Evolutionary conservation across 805 yeast genomes (phyloP).

Genomic region (Pichia insulana): DNA sequence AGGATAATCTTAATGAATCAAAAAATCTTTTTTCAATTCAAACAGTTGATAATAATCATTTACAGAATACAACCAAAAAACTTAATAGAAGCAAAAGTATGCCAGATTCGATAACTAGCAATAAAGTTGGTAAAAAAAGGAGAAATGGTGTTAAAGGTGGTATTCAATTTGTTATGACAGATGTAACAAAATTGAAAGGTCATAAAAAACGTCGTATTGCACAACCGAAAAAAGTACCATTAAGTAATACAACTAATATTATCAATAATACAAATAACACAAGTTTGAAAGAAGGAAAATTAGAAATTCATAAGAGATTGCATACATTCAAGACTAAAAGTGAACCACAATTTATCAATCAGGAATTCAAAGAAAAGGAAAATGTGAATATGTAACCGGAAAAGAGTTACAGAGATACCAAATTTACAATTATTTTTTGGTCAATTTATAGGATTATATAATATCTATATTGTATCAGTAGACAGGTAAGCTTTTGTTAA

Average conservation of each 20-base stretch:
- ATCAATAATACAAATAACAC: constrained; percentile 3
- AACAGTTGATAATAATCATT: too few relatives aligned
- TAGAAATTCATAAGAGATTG: not conserved
- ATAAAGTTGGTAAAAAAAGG: not conserved
- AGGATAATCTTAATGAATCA: not conserved
- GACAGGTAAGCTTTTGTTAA: constrained; percentile 9
- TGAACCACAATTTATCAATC: not conserved
- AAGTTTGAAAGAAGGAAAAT: not conserved
- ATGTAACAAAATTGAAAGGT: constrained; percentile 9
- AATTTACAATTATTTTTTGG: too few relatives aligned
- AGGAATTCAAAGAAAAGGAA: not conserved
- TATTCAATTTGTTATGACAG: constrained; percentile 15
- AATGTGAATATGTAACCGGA: not conserved
- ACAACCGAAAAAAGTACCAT: constrained; percentile 1
- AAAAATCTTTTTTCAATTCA: too few relatives aligned
- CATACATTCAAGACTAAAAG: not conserved
- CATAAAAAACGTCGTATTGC: constrained; percentile 3
- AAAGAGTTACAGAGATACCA: too few relatives aligned
- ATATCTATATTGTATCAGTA: too few relatives aligned
- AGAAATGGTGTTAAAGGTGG: not conserved
- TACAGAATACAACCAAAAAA: not conserved
- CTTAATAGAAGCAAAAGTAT: constrained; percentile 2
- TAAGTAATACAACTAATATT: constrained; percentile 11
- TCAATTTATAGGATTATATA: not conserved
- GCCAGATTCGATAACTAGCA: not conserved